Evolutionary conservation across 2,329 filamentous ascomycete genomes (phyloP).

Genomic region (Sarocladium brachiariae): DNA sequence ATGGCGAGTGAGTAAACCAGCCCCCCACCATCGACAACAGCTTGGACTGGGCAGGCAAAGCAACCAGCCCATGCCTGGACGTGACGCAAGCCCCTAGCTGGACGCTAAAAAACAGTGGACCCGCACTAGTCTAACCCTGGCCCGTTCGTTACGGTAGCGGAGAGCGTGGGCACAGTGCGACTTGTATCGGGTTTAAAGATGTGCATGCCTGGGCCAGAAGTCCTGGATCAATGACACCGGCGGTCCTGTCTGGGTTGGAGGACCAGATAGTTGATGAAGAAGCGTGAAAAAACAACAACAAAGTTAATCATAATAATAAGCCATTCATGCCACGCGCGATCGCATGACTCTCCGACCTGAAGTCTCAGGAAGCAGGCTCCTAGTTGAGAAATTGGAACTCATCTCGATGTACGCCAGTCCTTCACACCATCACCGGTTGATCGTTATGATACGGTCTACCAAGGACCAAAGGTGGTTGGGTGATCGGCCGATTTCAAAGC

Average conservation of each 20-base stretch:
- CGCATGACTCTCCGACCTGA: not conserved
- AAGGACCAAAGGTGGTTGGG: not conserved
- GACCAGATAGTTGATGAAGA: too few relatives aligned
- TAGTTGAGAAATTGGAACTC: not conserved
- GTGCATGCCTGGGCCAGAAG: not conserved
- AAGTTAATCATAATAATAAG: too few relatives aligned
- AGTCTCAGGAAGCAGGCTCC: too few relatives aligned
- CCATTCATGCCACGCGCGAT: not conserved
- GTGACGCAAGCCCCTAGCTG: conserved; percentile 8
- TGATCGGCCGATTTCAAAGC: conserved; percentile 9
- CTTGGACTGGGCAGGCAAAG: conserved; percentile 2
- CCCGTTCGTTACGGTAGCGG: conserved; percentile 6
- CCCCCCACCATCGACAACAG: conserved; percentile 5
- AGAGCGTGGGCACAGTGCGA: not conserved
- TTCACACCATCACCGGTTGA: not conserved
- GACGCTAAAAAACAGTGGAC: not conserved
- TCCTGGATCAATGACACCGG: conserved; percentile 2
- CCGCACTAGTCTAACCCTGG: not conserved
- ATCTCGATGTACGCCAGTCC: conserved; percentile 6
- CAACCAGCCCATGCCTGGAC: not conserved
- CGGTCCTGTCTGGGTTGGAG: not conserved
- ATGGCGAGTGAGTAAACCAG: not conserved
- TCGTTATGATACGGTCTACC: too few relatives aligned
- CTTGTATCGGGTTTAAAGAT: not conserved
- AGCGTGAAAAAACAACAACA: too few relatives aligned